These are phyloP conservation scores for Symmetrospora coprosmae DNA, from an alignment of 768 basidiomycete genomes.

Conservation along the genomic window DNA sequence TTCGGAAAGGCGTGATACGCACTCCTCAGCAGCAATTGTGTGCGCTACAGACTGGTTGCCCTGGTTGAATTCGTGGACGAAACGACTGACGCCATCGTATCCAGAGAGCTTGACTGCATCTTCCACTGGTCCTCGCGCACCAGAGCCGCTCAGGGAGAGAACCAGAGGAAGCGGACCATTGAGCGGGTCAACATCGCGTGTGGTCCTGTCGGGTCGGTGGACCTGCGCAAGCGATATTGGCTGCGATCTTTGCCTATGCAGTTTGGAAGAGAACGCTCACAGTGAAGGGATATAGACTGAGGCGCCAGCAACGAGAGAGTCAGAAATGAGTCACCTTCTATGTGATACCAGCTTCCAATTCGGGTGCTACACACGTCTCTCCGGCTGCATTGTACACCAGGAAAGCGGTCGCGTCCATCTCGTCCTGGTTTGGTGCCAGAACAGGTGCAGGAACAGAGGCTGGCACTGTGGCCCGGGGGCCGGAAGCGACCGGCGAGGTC, in stretches of 20 bases:
- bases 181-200: slow-evolving; percentile 1
- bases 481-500: no score
- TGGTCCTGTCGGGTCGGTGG: slow-evolving; percentile 5
- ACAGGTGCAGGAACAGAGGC: not conserved
- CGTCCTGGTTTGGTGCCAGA: slow-evolving; percentile 2
- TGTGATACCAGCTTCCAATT: not conserved
- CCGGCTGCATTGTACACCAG: slow-evolving; percentile 13
- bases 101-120: slow-evolving; percentile 7
- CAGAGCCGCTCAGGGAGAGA: slow-evolving; percentile 2
- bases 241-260: not conserved
- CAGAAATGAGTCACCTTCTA: not conserved
- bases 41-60: not conserved
- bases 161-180: not conserved
- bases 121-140: not conserved
- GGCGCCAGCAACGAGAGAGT: not conserved
- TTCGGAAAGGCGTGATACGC: not conserved
- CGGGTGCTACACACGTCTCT: slow-evolving; percentile 3
- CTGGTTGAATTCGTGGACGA: not conserved
- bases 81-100: slow-evolving; percentile 9
- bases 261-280: not conserved
- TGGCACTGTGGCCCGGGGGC: no score
- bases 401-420: not conserved
- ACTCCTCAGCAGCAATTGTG: slow-evolving; percentile 9
- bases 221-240: not conserved
- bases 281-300: slow-evolving; percentile 20